These are phyloP conservation scores for Tetrahymena thermophila DNA, from an alignment of 73 alveolate genomes.

Conservation along the genomic window DNA sequence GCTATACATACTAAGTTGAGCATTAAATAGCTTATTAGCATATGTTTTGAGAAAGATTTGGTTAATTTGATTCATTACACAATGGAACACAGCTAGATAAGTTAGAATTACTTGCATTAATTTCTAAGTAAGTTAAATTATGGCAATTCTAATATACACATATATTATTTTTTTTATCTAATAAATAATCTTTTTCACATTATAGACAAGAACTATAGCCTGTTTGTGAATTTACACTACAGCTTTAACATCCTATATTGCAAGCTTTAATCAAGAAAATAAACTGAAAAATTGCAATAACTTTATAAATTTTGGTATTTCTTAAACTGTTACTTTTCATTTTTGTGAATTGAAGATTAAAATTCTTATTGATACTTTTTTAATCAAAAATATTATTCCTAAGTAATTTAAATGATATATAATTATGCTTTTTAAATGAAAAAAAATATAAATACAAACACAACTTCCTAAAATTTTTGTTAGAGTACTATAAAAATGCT, in stretches of 20 bases:
- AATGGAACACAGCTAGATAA: background rate
- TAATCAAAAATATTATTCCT: too few relatives aligned
- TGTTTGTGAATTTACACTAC: background rate
- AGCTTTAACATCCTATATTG: background rate
- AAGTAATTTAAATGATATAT: too few relatives aligned
- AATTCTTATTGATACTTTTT: too few relatives aligned
- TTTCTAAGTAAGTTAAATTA: background rate
- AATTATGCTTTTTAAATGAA: too few relatives aligned
- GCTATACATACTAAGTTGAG: background rate
- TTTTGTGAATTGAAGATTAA: too few relatives aligned
- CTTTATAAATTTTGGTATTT: background rate
- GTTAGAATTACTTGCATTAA: background rate
- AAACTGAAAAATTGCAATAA: background rate
- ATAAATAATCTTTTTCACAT: background rate
- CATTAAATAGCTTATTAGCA: background rate
- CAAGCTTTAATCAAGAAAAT: background rate
- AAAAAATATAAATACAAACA: too few relatives aligned
- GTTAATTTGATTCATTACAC: background rate
- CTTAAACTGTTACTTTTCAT: too few relatives aligned
- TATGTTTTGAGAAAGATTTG: background rate
- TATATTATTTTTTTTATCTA: too few relatives aligned
- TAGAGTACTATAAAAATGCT: too few relatives aligned
- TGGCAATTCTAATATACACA: background rate
- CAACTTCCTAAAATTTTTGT: too few relatives aligned
- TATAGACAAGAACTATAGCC: background rate